phyloP scores from a whole-genome alignment of 2,329 filamentous ascomycete species.

The Colletotrichum tofieldiae region DNA sequence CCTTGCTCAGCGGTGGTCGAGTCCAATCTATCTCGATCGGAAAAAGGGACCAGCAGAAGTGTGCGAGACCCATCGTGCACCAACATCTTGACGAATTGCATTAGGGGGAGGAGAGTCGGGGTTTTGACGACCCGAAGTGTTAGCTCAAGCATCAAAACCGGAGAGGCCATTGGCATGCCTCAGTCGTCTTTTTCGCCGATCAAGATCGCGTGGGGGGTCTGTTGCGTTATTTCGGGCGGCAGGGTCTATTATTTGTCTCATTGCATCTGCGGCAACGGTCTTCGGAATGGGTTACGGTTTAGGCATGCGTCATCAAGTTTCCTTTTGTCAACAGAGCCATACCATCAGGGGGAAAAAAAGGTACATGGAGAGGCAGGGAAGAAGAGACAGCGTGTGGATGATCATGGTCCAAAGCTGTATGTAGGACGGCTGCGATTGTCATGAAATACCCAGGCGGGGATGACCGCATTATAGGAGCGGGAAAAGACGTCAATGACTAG shows the following conservation, averaged over 20 bases:
- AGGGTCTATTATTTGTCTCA: slow-evolving; percentile 41
- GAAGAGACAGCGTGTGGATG: slow-evolving; percentile 17
- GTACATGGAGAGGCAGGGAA: slow-evolving; percentile 27
- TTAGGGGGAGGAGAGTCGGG: not conserved
- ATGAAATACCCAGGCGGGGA: slow-evolving; percentile 32
- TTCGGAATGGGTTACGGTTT: slow-evolving; percentile 40
- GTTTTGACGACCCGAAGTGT: not conserved
- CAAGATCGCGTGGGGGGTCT: slow-evolving; percentile 21
- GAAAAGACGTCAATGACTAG: slow-evolving; percentile 39
- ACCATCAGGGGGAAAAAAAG: slow-evolving; percentile 27
- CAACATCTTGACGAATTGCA: slow-evolving; percentile 11
- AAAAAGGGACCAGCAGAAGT: slow-evolving; percentile 7
- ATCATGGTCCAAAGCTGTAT: slow-evolving; percentile 11
- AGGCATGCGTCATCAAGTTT: slow-evolving; percentile 39
- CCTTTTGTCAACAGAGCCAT: slow-evolving; percentile 38
- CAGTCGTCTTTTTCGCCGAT: slow-evolving; percentile 26
- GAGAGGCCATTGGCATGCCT: slow-evolving; percentile 16
- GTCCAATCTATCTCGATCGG: not conserved
- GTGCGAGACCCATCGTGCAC: slow-evolving; percentile 7
- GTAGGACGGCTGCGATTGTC: slow-evolving; percentile 25
- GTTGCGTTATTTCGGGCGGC: slow-evolving; percentile 33
- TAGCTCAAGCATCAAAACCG: slow-evolving; percentile 15
- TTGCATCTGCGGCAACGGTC: slow-evolving; percentile 42
- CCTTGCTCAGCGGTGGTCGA: slow-evolving; percentile 1
- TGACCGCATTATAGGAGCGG: slow-evolving; percentile 36